Conservation (phyloP, 805 yeast species). For the Metschnikowia lunata region DNA sequence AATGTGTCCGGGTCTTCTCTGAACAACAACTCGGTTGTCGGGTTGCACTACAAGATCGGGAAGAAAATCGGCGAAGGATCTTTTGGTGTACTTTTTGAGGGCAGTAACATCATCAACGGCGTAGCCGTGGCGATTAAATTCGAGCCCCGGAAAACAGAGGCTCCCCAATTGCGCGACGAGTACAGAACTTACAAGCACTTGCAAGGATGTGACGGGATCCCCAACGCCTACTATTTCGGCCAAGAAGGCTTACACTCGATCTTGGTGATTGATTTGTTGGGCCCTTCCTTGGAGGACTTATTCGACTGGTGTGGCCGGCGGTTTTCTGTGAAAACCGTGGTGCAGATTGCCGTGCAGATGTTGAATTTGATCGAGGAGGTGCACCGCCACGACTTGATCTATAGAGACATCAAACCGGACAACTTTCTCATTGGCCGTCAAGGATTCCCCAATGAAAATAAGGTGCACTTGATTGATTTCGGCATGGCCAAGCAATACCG, state of each 20-base stretch:
- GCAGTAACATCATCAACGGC: slow-evolving; percentile 65
- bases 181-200: slow-evolving; percentile 72
- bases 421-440: slow-evolving; percentile 70
- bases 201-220: slow-evolving; percentile 67
- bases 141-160: slow-evolving; percentile 76
- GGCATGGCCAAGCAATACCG: slow-evolving; percentile 87
- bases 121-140: slow-evolving; percentile 73
- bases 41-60: slow-evolving; percentile 72
- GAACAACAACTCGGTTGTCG: slow-evolving; percentile 43
- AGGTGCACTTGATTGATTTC: slow-evolving; percentile 71
- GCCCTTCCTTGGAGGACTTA: slow-evolving; percentile 78
- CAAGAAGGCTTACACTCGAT: slow-evolving; percentile 82
- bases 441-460: slow-evolving; percentile 55
- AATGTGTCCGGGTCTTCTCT: slow-evolving; percentile 14
- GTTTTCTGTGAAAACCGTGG: slow-evolving; percentile 67
- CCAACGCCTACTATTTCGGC: slow-evolving; percentile 81
- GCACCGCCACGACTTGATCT: slow-evolving; percentile 72
- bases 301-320: slow-evolving; percentile 86
- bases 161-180: slow-evolving; percentile 80
- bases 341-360: slow-evolving; percentile 75
- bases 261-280: slow-evolving; percentile 68
- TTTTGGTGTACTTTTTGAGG: slow-evolving; percentile 81
- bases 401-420: slow-evolving; percentile 81
- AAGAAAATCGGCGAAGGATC: slow-evolving; percentile 87
- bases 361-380: slow-evolving; percentile 65